These are phyloP conservation scores for Linnemannia hyalina DNA, from an alignment of 192 early-diverging fungal species.

Conservation along the genomic window DNA sequence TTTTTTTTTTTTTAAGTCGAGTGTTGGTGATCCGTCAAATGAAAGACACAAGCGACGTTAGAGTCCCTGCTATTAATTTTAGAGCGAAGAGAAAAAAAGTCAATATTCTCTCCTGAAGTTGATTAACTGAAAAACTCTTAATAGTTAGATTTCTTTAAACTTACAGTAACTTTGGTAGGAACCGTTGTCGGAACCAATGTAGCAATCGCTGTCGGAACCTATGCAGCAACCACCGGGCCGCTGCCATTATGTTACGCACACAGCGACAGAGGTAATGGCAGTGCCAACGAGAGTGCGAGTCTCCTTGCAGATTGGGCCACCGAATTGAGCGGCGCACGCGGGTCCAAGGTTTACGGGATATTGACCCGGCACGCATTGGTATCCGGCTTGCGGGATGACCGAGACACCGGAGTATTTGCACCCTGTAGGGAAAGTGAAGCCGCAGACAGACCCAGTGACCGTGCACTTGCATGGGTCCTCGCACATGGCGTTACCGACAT, in stretches of 20 bases:
- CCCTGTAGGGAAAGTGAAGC: neutral
- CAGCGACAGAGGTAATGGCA: too few relatives aligned
- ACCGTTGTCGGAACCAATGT: neutral
- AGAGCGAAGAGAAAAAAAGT: neutral
- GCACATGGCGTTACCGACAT: neutral
- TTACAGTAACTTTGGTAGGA: neutral
- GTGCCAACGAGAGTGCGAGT: too few relatives aligned
- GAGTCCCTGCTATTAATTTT: neutral
- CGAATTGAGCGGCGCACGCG: too few relatives aligned
- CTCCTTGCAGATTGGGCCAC: too few relatives aligned
- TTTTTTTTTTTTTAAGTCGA: neutral
- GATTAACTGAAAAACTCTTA: neutral
- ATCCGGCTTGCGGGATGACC: too few relatives aligned
- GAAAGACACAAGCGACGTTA: neutral
- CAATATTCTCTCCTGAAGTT: neutral
- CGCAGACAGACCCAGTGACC: neutral
- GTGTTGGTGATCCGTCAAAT: neutral
- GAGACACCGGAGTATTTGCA: too few relatives aligned
- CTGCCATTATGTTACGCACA: too few relatives aligned
- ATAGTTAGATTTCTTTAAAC: neutral
- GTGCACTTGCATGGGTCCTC: slow-evolving; percentile 17
- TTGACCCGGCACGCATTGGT: too few relatives aligned
- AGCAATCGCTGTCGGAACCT: neutral
- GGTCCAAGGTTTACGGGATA: too few relatives aligned
- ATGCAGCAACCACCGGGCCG: too few relatives aligned